Evolutionary conservation across 139 green algal species (phyloP), one percentile per base, ranked within the genome.

Genomic region (Chlorella sp.): DNA sequence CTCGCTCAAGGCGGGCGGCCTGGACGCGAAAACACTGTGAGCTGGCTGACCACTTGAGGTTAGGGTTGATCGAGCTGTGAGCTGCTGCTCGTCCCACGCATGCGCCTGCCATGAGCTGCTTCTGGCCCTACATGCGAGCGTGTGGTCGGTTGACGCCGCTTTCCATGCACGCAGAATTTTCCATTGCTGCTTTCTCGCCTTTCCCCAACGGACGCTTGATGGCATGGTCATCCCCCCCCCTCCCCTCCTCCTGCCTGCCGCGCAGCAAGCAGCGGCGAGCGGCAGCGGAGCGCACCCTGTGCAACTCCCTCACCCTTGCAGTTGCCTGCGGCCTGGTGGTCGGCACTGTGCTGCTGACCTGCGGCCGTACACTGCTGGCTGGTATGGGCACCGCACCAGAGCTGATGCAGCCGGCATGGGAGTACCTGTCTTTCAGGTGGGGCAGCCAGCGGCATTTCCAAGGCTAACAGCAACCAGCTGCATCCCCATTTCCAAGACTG

Each of bases 381-480:
- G n/a, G 47, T 7, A 91, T 94, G 90, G 92, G 89, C 16, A 89
- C 84, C 4, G 65, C 76, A 16, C 62, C 83, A 0, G 88, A 91
- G 57, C 82, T 92, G 20, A 39, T 94, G 72, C 41, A 34, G 21
- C 84, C 83, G 5, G 91, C 90, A 5, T 39, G 83, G 32, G 62
- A 82, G 44, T 92, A 92, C 80, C 78, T 92, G 21, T 56, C 44
- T 6, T 65, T 86, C 39, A 65, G 82, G 82, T 78, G n/a, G n/a
- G n/a, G n/a, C n/a, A n/a, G n/a, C n/a, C n/a, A 73, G 82, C 0
- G 6, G 23, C 32, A 1, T 17, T n/a, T n/a, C n/a, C n/a, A n/a
- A n/a, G n/a, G n/a, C n/a, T n/a, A n/a, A n/a, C n/a, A n/a, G n/a
- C n/a, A n/a, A n/a, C n/a, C n/a, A n/a, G n/a, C n/a, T n/a, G n/a